Percentiles rank a stretch among this genome's conserved stretches.
Conservation (phyloP, 768 basidiomycete species). For the Psilocybe sp. region DNA sequence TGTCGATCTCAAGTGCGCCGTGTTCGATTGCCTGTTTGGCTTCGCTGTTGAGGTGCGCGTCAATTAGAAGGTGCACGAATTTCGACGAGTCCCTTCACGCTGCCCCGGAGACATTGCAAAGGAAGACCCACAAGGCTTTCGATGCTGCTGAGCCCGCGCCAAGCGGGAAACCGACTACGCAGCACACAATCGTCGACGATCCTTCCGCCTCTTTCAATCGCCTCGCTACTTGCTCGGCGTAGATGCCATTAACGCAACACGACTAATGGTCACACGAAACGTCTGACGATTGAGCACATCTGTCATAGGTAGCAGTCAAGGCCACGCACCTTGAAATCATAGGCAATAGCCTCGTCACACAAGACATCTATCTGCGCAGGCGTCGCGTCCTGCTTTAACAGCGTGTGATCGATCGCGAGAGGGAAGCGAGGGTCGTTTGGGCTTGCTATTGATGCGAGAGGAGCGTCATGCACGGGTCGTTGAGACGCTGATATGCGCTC, state of each 20-base stretch:
- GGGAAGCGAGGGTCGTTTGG: constrained; percentile 32
- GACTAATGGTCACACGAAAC: constrained; percentile 27
- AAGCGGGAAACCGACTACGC: constrained; percentile 50
- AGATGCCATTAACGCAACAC: constrained; percentile 48
- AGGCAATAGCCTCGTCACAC: constrained; percentile 45
- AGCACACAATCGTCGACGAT: constrained; percentile 38
- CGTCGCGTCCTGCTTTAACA: constrained; percentile 49
- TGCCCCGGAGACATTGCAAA: neutral
- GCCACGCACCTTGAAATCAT: constrained; percentile 42
- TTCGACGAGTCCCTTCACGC: constrained; percentile 5
- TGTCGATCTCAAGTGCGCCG: constrained; percentile 51
- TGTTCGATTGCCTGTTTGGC: constrained; percentile 40
- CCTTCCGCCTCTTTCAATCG: constrained; percentile 35
- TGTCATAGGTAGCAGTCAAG: neutral
- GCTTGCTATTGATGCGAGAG: constrained; percentile 21
- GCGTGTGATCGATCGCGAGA: constrained; percentile 44
- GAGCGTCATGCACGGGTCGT: constrained; percentile 5
- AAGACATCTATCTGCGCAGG: constrained; percentile 40
- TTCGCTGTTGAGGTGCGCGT: constrained; percentile 31
- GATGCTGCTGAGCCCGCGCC: constrained; percentile 41
- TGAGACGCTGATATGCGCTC: neutral
- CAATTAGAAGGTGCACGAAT: neutral
- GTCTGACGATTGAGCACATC: neutral
- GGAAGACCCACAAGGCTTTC: constrained; percentile 40
- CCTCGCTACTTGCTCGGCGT: constrained; percentile 38